phyloP scores from a whole-genome alignment of 345 rosid genomes.

The Lumnitzera littorea region DNA sequence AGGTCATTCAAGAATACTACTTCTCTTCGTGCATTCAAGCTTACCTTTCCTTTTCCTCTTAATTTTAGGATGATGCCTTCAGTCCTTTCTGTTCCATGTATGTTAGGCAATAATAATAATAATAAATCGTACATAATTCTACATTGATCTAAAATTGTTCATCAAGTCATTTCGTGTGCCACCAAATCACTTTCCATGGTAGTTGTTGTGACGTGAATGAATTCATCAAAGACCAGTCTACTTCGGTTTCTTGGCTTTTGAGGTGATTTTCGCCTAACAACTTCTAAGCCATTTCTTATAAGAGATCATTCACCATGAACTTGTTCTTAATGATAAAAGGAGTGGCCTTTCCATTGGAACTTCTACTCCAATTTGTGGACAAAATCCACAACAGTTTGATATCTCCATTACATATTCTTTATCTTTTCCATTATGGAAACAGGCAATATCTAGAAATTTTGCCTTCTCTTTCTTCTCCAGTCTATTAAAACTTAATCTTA shows the following conservation, averaged over 20 bases:
- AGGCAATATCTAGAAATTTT: constrained; percentile 1
- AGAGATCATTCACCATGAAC: background rate
- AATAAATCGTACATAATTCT: too few relatives aligned
- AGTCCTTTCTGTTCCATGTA: too few relatives aligned
- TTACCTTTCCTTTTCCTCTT: too few relatives aligned
- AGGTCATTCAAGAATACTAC: too few relatives aligned
- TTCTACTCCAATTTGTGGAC: background rate
- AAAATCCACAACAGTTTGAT: background rate
- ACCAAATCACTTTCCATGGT: background rate
- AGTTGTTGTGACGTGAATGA: background rate
- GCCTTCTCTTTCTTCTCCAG: background rate
- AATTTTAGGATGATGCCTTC: too few relatives aligned
- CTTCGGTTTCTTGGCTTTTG: background rate
- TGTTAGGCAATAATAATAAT: too few relatives aligned
- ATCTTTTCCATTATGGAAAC: background rate
- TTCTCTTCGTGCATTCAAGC: too few relatives aligned
- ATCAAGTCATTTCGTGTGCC: too few relatives aligned
- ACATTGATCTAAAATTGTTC: too few relatives aligned
- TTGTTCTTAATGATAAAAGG: background rate
- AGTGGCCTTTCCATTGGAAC: background rate
- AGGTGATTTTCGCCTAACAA: background rate
- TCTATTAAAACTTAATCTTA: background rate
- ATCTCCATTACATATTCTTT: background rate
- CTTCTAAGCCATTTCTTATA: background rate
- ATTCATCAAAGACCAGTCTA: background rate